Conservation (phyloP, 768 basidiomycete species). For the Pulveroboletus ravenelii region DNA sequence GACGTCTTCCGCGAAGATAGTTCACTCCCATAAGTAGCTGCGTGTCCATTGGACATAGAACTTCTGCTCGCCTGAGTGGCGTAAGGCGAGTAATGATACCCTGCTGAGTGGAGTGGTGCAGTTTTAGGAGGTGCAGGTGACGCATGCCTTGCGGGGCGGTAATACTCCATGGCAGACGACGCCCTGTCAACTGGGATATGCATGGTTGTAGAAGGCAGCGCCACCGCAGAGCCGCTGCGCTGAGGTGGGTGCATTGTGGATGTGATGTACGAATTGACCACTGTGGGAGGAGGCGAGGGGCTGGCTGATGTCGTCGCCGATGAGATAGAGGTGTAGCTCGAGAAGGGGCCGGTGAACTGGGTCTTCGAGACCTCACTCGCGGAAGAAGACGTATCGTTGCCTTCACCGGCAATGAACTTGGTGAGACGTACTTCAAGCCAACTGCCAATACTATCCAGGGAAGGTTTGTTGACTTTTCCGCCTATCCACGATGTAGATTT, state of each 20-base stretch:
- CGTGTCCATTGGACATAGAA: constrained; percentile 37
- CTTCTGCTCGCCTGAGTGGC: constrained; percentile 20
- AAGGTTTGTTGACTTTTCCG: constrained; percentile 84
- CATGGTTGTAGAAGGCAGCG: constrained; percentile 43
- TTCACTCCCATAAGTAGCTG: constrained; percentile 31
- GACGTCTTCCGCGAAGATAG: constrained; percentile 25
- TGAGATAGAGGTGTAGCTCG: constrained; percentile 90
- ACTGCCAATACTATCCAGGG: constrained; percentile 83
- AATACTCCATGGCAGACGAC: constrained; percentile 74
- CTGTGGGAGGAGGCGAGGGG: constrained; percentile 68
- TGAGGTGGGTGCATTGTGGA: constrained; percentile 42
- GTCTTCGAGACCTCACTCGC: constrained; percentile 33
- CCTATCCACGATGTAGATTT: constrained; percentile 83
- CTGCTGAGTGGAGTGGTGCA: constrained; percentile 44
- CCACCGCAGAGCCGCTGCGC: constrained; percentile 69
- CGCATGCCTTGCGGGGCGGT: constrained; percentile 44
- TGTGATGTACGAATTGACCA: constrained; percentile 35
- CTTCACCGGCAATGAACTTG: constrained; percentile 92
- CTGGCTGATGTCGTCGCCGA: constrained; percentile 70
- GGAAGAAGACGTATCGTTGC: constrained; percentile 43
- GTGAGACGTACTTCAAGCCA: constrained; percentile 92
- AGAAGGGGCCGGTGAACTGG: constrained; percentile 73
- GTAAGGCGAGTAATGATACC: constrained; percentile 28
- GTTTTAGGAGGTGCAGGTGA: constrained; percentile 54
- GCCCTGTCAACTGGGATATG: constrained; percentile 61